phyloP scores from a whole-genome alignment of 139 green algal genomes.

The Chara braunii region DNA sequence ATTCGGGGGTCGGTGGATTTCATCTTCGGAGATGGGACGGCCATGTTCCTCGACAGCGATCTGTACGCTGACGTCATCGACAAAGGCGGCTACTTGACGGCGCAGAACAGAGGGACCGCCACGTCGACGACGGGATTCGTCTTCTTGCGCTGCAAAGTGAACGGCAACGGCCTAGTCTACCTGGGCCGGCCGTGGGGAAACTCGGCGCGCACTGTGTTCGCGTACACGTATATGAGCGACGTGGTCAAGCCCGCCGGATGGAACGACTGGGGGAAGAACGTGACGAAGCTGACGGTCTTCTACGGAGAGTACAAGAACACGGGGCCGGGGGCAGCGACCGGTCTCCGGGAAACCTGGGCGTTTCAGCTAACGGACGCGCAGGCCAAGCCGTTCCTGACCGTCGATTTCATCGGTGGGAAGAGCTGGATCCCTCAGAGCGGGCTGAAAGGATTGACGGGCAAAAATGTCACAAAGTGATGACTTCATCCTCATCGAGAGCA shows the following conservation, averaged over 20 bases:
- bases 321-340: no score
- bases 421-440: no score
- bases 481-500: no score
- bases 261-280: slow-evolving; percentile 19
- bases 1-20: slow-evolving; percentile 4
- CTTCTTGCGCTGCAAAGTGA: not conserved
- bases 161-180: slow-evolving; percentile 4
- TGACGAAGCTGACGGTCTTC: no score
- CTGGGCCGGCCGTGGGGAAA: slow-evolving; percentile 10
- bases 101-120: not conserved
- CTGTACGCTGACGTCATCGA: not conserved
- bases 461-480: no score
- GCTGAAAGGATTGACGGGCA: no score
- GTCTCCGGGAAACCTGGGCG: no score
- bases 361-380: no score
- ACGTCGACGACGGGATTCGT: not conserved
- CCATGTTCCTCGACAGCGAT: not conserved
- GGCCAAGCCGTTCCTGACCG: no score
- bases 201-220: slow-evolving; percentile 8
- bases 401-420: no score
- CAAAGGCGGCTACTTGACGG: slow-evolving; percentile 16
- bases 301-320: no score
- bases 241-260: slow-evolving; percentile 2
- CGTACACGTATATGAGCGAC: not conserved
- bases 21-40: slow-evolving; percentile 17